Evolutionary conservation across 176 grass and related monocot species (phyloP).

Genomic region (Triticum monococcum): DNA sequence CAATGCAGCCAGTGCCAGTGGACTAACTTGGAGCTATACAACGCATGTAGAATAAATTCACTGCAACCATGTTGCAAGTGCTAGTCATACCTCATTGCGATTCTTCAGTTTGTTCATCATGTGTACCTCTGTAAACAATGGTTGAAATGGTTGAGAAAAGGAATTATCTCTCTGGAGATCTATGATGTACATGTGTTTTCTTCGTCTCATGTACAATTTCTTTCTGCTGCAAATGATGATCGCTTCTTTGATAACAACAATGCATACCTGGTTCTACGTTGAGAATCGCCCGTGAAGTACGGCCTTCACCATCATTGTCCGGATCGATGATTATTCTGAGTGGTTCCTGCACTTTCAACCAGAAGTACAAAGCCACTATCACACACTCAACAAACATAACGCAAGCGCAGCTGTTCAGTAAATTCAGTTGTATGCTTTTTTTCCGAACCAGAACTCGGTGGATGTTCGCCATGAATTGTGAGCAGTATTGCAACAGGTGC

Average conservation of each 20-base stretch:
- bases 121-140: background rate
- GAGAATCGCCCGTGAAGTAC: slow-evolving; percentile 46
- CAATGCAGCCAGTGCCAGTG: slow-evolving; percentile 75
- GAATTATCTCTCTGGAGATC: background rate
- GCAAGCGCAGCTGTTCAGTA: background rate
- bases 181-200: background rate
- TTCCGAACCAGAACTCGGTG: background rate
- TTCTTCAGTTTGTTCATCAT: background rate
- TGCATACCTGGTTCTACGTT: slow-evolving; percentile 40
- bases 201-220: background rate
- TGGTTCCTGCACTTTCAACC: slow-evolving; percentile 47
- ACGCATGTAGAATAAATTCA: background rate
- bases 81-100: background rate
- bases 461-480: background rate
- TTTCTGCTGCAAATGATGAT: background rate
- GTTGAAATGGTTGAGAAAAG: background rate
- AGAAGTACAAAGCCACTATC: slow-evolving; percentile 11
- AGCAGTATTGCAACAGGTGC: background rate
- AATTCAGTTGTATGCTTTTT: background rate
- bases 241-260: background rate
- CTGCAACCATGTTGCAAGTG: background rate
- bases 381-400: background rate
- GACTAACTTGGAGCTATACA: slow-evolving; percentile 40
- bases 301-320: slow-evolving; percentile 48
- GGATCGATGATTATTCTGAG: slow-evolving; percentile 51